A percentile compares a stretch with the other conserved stretches of the same genome.
Conservation (phyloP, 2,329 filamentous ascomycete species). For the Nigrospora sphaerica region DNA sequence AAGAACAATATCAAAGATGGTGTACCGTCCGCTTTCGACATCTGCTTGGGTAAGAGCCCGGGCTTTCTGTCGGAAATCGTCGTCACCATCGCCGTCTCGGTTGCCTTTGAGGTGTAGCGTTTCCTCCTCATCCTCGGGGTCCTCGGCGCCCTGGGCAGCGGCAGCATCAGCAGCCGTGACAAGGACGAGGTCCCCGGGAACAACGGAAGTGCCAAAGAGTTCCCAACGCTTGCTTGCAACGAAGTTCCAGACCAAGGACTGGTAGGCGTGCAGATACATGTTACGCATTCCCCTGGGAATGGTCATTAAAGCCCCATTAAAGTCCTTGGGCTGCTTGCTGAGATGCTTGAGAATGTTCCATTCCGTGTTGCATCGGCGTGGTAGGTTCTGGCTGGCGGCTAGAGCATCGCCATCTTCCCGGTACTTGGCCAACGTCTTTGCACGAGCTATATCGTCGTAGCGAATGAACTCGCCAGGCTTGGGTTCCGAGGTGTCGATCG, state of each 20-base stretch:
- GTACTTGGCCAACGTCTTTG: conserved; percentile 72
- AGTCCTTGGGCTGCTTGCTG: conserved; percentile 54
- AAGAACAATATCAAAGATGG: conserved; percentile 82
- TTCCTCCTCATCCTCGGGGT: conserved; percentile 59
- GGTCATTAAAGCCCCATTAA: conserved; percentile 68
- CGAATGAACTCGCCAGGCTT: conserved; percentile 37
- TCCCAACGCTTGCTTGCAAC: conserved; percentile 76
- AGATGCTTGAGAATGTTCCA: conserved; percentile 72
- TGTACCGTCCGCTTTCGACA: conserved; percentile 66
- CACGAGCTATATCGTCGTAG: conserved; percentile 71
- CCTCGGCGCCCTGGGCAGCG: conserved; percentile 32
- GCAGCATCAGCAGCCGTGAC: conserved; percentile 25
- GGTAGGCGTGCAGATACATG: conserved; percentile 97
- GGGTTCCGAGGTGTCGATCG: conserved; percentile 25
- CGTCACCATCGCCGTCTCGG: conserved; percentile 35
- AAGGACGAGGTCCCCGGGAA: conserved; percentile 81
- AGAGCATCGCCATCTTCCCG: conserved; percentile 49
- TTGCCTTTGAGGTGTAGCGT: conserved; percentile 48
- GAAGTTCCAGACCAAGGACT: conserved; percentile 90
- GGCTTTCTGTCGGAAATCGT: conserved; percentile 31
- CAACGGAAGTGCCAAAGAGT: conserved; percentile 62
- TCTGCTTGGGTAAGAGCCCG: conserved; percentile 72
- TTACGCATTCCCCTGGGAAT: conserved; percentile 77
- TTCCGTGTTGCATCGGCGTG: conserved; percentile 78
- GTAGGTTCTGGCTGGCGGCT: conserved; percentile 61